These are phyloP conservation scores for Bryoglossum gracile DNA, from an alignment of 495 filamentous ascomycete species.

Conservation along the genomic window DNA sequence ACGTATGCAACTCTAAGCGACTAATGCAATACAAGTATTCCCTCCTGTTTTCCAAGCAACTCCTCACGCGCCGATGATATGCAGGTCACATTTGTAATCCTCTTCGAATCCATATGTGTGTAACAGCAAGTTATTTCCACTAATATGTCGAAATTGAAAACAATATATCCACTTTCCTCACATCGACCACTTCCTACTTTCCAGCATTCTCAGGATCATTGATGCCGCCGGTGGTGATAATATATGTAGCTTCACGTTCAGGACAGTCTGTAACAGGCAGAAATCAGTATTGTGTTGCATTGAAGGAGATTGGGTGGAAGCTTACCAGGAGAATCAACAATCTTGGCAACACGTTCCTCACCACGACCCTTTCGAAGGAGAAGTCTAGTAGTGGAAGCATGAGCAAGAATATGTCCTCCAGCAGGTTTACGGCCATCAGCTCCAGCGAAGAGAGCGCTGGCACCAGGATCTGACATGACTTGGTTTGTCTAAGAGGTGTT, in stretches of 20 bases:
- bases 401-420: conserved; percentile 73
- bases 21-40: neutral
- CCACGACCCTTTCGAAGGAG: conserved; percentile 70
- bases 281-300: neutral
- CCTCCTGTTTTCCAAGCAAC: conserved; percentile 17
- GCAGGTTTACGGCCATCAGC: conserved; percentile 71
- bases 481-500: conserved; percentile 57
- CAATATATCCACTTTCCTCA: no score
- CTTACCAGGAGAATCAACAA: conserved; percentile 68
- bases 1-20: no score
- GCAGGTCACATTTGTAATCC: neutral
- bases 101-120: neutral
- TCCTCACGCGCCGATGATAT: conserved; percentile 5
- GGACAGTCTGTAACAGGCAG: conserved; percentile 51
- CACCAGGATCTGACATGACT: conserved; percentile 75
- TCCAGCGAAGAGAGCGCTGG: conserved; percentile 69
- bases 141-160: neutral
- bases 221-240: conserved; percentile 74
- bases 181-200: no score
- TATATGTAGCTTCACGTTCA: conserved; percentile 69
- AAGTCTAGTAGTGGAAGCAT: conserved; percentile 69
- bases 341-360: conserved; percentile 73
- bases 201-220: conserved; percentile 57
- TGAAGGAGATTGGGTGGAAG: conserved; percentile 1
- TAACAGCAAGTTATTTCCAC: neutral